Evolutionary conservation across 176 grass and related monocot genomes (phyloP).

Genomic region (Carex littledalei): DNA sequence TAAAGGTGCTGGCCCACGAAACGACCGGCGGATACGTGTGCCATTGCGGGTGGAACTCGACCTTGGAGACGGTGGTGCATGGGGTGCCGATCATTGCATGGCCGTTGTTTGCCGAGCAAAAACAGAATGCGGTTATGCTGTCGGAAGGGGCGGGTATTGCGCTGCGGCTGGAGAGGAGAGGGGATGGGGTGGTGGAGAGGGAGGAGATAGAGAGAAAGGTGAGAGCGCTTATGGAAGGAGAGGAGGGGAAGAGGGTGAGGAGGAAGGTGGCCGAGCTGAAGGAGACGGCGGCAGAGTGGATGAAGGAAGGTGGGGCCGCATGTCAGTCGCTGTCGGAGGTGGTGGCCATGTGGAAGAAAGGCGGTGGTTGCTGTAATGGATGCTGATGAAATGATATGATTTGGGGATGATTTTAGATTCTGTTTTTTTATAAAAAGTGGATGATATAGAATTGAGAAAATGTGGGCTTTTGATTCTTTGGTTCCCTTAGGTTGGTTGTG

Average conservation of each 20-base stretch:
- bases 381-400: neutral
- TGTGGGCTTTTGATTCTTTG: neutral
- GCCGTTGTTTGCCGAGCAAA: slow-evolving; percentile 58
- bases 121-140: slow-evolving; percentile 52
- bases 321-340: neutral
- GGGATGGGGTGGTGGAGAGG: neutral
- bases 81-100: slow-evolving; percentile 53
- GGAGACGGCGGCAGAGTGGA: neutral
- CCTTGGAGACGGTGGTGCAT: slow-evolving; percentile 21
- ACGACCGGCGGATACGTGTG: slow-evolving; percentile 30
- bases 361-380: neutral
- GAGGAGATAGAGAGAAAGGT: slow-evolving; percentile 34
- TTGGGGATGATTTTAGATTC: neutral
- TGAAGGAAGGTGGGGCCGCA: slow-evolving; percentile 23
- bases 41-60: slow-evolving; percentile 72
- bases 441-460: neutral
- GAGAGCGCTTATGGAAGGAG: slow-evolving; percentile 34
- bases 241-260: slow-evolving; percentile 23
- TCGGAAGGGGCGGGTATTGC: slow-evolving; percentile 26
- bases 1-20: slow-evolving; percentile 28
- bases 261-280: slow-evolving; percentile 10
- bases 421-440: neutral
- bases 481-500: neutral
- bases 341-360: slow-evolving; percentile 19
- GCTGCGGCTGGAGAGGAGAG: neutral